phyloP scores from a whole-genome alignment of 768 basidiomycete species.

The Psilocybe azurescens region DNA sequence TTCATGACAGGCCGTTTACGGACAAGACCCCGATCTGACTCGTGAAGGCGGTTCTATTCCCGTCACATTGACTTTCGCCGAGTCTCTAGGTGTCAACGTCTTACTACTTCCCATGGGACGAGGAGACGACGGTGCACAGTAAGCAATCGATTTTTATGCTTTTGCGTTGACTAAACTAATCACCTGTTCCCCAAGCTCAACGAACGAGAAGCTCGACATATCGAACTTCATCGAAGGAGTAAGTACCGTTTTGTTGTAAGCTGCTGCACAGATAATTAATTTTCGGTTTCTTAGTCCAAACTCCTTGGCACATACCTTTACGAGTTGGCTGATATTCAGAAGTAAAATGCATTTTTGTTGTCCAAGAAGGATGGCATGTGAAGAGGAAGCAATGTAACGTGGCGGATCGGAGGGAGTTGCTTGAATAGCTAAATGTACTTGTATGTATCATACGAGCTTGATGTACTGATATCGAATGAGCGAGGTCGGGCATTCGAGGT shows the following conservation, averaged over 20 bases:
- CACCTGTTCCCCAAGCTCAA: conserved; percentile 63
- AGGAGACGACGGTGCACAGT: conserved; percentile 95
- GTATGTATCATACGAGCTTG: neutral
- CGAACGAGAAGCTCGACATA: conserved; percentile 93
- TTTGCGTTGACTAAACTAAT: neutral
- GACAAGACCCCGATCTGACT: conserved; percentile 78
- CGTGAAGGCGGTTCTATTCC: conserved; percentile 96
- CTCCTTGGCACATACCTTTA: conserved; percentile 83
- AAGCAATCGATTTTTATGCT: conserved; percentile 34
- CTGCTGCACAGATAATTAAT: neutral
- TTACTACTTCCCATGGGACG: conserved; percentile 91
- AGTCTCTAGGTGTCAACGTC: conserved; percentile 85
- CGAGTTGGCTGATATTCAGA: conserved; percentile 55
- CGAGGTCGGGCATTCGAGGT: too few species aligned
- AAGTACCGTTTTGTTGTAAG: conserved; percentile 28
- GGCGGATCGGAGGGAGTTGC: neutral
- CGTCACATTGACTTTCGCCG: conserved; percentile 92
- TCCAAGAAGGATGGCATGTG: neutral
- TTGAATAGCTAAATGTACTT: neutral
- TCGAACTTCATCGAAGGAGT: conserved; percentile 90
- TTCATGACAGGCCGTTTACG: conserved; percentile 56
- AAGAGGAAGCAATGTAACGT: neutral
- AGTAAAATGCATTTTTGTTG: conserved; percentile 8
- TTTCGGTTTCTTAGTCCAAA: conserved; percentile 54
- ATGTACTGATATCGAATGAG: neutral